A percentile compares a stretch with the other conserved stretches of the same genome.
Evolutionary conservation across 2,329 filamentous ascomycete species (phyloP).

Genomic region (Acephala macrosclerotiorum): DNA sequence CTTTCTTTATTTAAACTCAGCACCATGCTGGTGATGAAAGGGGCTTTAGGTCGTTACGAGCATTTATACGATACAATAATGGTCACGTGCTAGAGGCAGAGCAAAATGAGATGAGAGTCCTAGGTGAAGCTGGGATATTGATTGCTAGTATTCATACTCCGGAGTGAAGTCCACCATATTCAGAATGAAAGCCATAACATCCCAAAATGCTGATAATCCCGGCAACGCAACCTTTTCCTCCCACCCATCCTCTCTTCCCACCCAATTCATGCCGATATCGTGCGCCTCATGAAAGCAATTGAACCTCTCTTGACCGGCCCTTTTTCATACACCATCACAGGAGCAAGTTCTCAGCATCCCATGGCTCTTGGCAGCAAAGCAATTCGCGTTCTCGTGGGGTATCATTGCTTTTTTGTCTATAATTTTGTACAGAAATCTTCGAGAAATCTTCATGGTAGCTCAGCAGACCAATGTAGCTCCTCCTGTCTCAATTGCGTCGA

Average conservation of each 20-base stretch:
- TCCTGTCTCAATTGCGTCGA: constrained; percentile 94
- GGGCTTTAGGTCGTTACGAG: too few relatives aligned
- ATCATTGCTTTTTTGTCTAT: neutral
- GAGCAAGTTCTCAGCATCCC: constrained; percentile 4
- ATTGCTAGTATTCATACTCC: neutral
- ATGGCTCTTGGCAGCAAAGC: constrained; percentile 14
- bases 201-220: neutral
- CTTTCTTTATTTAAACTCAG: too few relatives aligned
- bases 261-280: neutral
- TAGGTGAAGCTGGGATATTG: neutral
- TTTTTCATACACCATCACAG: neutral
- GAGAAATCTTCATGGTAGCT: constrained; percentile 7
- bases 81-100: neutral
- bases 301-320: neutral
- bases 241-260: neutral
- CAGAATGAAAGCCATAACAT: neutral
- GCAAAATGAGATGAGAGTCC: neutral
- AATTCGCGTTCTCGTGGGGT: constrained; percentile 17
- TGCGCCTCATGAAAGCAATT: neutral
- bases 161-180: neutral
- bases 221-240: neutral
- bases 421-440: neutral
- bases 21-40: too few relatives aligned
- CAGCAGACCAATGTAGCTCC: constrained; percentile 71
- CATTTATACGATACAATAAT: too few relatives aligned